phyloP scores from a whole-genome alignment of 1,139 yeast genomes.

The Sugiyamaella neomexicana region DNA sequence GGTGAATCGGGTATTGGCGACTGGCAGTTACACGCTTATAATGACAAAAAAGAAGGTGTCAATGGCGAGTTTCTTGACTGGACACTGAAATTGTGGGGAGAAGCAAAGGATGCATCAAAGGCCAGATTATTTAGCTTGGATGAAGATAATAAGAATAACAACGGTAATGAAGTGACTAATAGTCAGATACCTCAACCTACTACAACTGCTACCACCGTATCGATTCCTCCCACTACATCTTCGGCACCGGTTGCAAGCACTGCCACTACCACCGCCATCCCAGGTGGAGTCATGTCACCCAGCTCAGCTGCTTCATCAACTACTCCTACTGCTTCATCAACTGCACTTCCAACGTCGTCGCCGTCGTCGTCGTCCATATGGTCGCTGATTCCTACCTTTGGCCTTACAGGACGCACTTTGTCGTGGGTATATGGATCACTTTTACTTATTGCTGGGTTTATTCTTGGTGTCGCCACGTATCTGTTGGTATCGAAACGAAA shows the following conservation, averaged over 20 bases:
- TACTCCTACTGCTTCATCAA: slow-evolving; percentile 18
- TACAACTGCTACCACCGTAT: background rate
- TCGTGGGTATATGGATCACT: slow-evolving; percentile 41
- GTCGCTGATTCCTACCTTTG: slow-evolving; percentile 40
- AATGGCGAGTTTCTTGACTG: slow-evolving; percentile 60
- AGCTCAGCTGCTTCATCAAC: slow-evolving; percentile 14
- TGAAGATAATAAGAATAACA: slow-evolving; percentile 25
- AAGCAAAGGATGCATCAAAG: slow-evolving; percentile 59
- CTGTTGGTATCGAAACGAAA: slow-evolving; percentile 31
- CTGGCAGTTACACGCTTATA: slow-evolving; percentile 72
- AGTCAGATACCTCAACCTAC: slow-evolving; percentile 1
- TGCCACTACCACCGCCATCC: background rate
- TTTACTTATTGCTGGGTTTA: slow-evolving; percentile 36
- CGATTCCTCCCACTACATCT: background rate
- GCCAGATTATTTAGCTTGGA: slow-evolving; percentile 51
- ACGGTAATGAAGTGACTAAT: slow-evolving; percentile 19
- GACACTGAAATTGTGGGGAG: slow-evolving; percentile 84
- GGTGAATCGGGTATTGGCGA: slow-evolving; percentile 82
- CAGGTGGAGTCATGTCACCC: no score
- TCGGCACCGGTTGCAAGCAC: background rate
- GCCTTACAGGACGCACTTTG: slow-evolving; percentile 36
- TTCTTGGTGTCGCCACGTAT: slow-evolving; percentile 34
- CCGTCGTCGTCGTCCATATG: slow-evolving; percentile 29
- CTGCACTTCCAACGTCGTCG: slow-evolving; percentile 20
- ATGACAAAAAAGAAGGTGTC: slow-evolving; percentile 42